Base-by-base conservation (phyloP, 1,284 basidiomycete genomes). In the Singerocomus rubriflavus region DNA sequence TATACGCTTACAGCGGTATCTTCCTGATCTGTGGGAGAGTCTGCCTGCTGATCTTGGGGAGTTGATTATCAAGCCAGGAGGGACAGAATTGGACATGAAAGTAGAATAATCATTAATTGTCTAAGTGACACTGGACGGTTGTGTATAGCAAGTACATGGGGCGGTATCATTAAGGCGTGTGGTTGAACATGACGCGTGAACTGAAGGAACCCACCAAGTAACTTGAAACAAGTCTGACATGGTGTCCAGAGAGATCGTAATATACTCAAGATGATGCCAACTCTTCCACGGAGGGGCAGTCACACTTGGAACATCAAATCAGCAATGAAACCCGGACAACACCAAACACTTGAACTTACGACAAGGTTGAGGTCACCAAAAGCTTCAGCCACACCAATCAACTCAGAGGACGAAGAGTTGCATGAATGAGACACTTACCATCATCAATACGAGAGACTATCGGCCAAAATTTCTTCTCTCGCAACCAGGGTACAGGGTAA, bases 401-500 rank as follows among this genome's bases (percentile, higher is more conserved):
- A 39, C 38, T n/a, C 31, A 38, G 41, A 27, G 12, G 7, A 35
- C 27, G 7, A 40, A 12, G 17, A 37, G 37, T 32, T 40, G n/a
- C 42, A 13, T 26, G 16, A 3, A 31, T 30, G 0, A 38, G 34
- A 12, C 17, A 74, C 83, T 66, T 64, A 91, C 88, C 88, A 74
- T 98, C 94, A 65, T 97, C 93, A 46, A 98, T 80, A 48, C 94
- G 80, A 11, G 88, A 87, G 42, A 95, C 90, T 9, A 87, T 81
- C 2, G 94, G 93, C 94, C 94, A 97, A 73, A 97, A 95, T 72
- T 98, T 98, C 75, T 81, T 88, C 68, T 88, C 84, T 46, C 76
- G 75, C 39, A 98, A 76, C 74, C 81, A 88, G 27, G 84, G 76
- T 55, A 91, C 70, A 33, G 94, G 93, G 70, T 90, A 96, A 12